Evolutionary conservation across 306 rosid species (phyloP), one percentile per base, ranked within the genome.

Genomic region (Castanea sativa): DNA sequence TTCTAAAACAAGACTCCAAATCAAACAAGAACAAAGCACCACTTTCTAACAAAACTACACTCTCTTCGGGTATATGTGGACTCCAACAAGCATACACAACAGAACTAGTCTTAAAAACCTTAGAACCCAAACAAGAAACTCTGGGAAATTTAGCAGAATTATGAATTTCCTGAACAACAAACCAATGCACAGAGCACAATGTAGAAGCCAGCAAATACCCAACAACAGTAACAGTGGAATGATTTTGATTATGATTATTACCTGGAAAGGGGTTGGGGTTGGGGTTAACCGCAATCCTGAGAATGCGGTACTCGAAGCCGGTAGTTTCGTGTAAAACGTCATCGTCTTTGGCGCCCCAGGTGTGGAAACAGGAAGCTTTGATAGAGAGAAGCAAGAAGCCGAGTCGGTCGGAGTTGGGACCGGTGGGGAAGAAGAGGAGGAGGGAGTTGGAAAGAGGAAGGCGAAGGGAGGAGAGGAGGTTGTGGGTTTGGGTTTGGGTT

Each of bases 71-170:
- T 2, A 80, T 25, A 80, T 90, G 89, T 11, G 93, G 90, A 83
- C 88, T 90, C 97, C 97, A 90, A 82, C 93, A 90, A 61, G 89
- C 84, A 79, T 88, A 87, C 6, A 79, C 89, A 67, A 92, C 80
- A 41, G 87, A 56, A 35, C 83, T 72, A 45, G 72, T 87, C 87
- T 81, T 86, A n/a, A 92, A 89, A 6, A 56, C 73, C 71, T 87
- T 90, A 75, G 79, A 73, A 20, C 96, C 93, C 45, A 79, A 9
- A 79, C 72, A 55, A 76, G 56, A 21, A 41, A 89, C 76, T 55
- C 80, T 41, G 10, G 86, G 83, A 1, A 12, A 79, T 38, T 7
- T 38, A 38, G 0, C 43, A 38, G 10, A 38, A 38, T 38, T 7
- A 38, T 38, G 43, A 38, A 38, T 38, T 1, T 59, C 29, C 65